Evolutionary conservation across 805 yeast species (phyloP).

Genomic region (Spathaspora arborariae): DNA sequence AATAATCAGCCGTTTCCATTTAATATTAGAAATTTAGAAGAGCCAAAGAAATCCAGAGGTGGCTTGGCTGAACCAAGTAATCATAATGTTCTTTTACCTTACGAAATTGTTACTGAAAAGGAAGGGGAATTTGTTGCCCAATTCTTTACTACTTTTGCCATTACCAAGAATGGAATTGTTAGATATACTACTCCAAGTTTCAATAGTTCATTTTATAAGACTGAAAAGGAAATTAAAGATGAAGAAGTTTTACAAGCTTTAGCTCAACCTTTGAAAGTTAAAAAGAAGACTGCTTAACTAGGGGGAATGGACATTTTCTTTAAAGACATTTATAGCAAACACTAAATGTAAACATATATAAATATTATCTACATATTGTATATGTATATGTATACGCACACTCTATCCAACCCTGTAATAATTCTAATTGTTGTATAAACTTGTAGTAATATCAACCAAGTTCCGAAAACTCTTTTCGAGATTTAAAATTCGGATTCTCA

Average conservation of each 20-base stretch:
- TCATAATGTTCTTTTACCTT: constrained; percentile 64
- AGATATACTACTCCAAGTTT: constrained; percentile 58
- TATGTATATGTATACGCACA: not conserved
- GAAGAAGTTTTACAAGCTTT: constrained; percentile 46
- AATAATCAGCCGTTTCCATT: constrained; percentile 59
- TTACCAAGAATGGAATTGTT: constrained; percentile 69
- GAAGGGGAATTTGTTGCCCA: constrained; percentile 66
- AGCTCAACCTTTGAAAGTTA: constrained; percentile 49
- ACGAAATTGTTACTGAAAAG: constrained; percentile 66
- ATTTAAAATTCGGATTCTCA: not conserved
- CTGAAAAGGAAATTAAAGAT: constrained; percentile 54
- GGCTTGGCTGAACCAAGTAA: constrained; percentile 69
- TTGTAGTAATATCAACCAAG: not conserved
- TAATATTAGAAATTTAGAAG: constrained; percentile 60
- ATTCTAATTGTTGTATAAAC: not conserved
- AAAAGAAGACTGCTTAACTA: constrained; percentile 31
- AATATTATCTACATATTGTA: not conserved
- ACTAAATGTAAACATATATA: not conserved
- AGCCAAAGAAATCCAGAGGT: constrained; percentile 67
- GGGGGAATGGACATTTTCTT: not conserved
- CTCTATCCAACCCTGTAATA: not conserved
- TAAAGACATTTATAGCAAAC: not conserved
- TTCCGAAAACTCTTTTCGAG: not conserved
- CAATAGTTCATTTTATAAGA: constrained; percentile 43
- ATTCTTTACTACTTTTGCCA: constrained; percentile 69